Evolutionary conservation across 495 filamentous ascomycete genomes (phyloP).

Genomic region (Clavariopsis aquatica): DNA sequence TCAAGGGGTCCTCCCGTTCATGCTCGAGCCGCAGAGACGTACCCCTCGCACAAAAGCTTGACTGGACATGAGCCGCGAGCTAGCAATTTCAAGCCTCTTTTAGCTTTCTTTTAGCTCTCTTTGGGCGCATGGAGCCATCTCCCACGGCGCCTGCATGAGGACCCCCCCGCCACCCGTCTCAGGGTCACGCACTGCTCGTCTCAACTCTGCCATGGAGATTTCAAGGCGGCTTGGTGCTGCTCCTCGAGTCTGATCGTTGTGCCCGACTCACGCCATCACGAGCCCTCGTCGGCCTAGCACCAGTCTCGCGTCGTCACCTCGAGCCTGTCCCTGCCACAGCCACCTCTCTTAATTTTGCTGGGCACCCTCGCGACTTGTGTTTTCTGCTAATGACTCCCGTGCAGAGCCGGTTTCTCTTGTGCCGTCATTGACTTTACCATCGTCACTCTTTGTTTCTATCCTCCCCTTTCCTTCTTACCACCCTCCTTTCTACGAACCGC

Average conservation of each 20-base stretch:
- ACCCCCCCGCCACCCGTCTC: conserved; percentile 22
- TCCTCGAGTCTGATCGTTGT: conserved; percentile 10
- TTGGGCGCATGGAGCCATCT: conserved; percentile 10
- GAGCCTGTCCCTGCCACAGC: neutral
- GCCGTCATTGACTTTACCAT: conserved; percentile 28
- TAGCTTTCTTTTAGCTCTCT: neutral
- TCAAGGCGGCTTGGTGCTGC: conserved; percentile 24
- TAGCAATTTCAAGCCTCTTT: conserved; percentile 3
- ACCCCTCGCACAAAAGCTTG: conserved; percentile 8
- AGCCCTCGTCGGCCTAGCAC: conserved; percentile 9
- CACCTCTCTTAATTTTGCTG: conserved; percentile 17
- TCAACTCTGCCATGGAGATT: conserved; percentile 13
- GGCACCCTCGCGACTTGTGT: neutral
- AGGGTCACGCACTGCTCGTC: conserved; percentile 17
- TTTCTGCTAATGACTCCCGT: conserved; percentile 27
- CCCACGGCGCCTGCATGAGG: conserved; percentile 15
- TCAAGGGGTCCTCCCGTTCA: conserved; percentile 23
- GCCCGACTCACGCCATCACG: conserved; percentile 23
- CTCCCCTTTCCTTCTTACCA: conserved; percentile 29
- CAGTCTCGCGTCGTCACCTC: conserved; percentile 23
- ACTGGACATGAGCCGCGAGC: conserved; percentile 8
- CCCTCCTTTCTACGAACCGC: conserved; percentile 30
- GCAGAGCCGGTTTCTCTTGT: conserved; percentile 33
- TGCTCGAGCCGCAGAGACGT: conserved; percentile 1
- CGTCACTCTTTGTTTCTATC: conserved; percentile 34